Conservation (phyloP, 768 basidiomycete genomes). For the Rhizopogon vinicolor region DNA sequence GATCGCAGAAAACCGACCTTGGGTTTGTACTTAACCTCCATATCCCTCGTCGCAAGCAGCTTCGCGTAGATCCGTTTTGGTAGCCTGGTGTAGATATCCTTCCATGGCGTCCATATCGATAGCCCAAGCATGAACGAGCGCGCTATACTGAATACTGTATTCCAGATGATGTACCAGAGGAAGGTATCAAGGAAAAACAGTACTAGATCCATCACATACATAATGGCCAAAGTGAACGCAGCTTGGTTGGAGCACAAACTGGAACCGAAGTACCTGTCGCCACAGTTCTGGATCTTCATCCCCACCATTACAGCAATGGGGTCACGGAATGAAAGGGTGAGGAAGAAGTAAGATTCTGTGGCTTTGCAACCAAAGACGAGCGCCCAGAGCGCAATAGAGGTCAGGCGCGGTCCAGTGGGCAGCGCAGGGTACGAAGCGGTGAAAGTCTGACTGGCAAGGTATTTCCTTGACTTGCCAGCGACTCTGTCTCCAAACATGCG, state of each 20-base stretch:
- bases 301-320: conserved; percentile 94
- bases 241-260: conserved; percentile 89
- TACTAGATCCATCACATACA: conserved; percentile 97
- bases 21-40: conserved; percentile 99
- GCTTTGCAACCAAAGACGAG: conserved; percentile 97
- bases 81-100: conserved; percentile 91
- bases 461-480: conserved; percentile 91
- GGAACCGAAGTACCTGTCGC: conserved; percentile 80
- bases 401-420: conserved; percentile 57
- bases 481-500: conserved; percentile 99
- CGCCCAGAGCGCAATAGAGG: conserved; percentile 80
- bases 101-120: conserved; percentile 99
- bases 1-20: conserved; percentile 56
- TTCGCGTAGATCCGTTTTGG: conserved; percentile 98
- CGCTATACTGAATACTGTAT: conserved; percentile 87
- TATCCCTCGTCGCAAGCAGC: conserved; percentile 86
- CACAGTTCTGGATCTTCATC: conserved; percentile 93
- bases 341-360: conserved; percentile 96
- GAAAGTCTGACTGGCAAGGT: conserved; percentile 97
- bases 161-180: conserved; percentile 99
- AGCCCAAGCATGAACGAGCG: conserved; percentile 88
- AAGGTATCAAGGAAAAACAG: conserved; percentile 99
- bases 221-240: conserved; percentile 92
- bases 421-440: conserved; percentile 90
- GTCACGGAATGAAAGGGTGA: conserved; percentile 90